Evolutionary conservation across 1,284 basidiomycete genomes (phyloP).

Genomic region (Fistulinella staudtii): DNA sequence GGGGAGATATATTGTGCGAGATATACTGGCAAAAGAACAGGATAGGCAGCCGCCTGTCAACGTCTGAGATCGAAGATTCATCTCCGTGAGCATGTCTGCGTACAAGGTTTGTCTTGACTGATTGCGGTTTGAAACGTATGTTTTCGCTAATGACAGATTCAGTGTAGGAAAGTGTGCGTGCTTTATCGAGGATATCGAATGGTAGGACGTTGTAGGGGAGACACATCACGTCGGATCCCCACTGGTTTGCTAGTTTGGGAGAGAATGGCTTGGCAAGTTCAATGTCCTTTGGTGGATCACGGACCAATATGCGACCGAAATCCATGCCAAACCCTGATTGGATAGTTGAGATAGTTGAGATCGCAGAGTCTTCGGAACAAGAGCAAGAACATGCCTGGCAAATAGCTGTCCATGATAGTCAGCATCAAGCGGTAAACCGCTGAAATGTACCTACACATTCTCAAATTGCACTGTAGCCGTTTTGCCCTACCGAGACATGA

Average conservation of each 20-base stretch:
- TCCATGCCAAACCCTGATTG: constrained; percentile 24
- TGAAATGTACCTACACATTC: constrained; percentile 20
- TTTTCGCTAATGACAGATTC: constrained; percentile 26
- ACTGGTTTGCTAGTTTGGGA: constrained; percentile 30
- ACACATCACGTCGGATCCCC: constrained; percentile 35
- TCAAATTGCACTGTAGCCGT: constrained; percentile 24
- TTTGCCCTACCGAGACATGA: constrained; percentile 17
- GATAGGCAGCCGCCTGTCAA: constrained; percentile 39
- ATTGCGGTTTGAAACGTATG: constrained; percentile 33
- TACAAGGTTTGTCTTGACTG: constrained; percentile 34
- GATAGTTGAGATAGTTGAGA: neutral
- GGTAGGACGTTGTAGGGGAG: constrained; percentile 35
- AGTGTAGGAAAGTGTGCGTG: constrained; percentile 20
- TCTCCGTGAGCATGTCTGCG: constrained; percentile 5
- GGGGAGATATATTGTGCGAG: constrained; percentile 31
- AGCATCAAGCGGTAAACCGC: constrained; percentile 3
- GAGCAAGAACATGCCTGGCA: constrained; percentile 22
- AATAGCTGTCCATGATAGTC: constrained; percentile 19
- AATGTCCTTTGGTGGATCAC: constrained; percentile 12
- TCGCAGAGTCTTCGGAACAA: neutral
- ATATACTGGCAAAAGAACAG: constrained; percentile 42
- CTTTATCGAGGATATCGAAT: constrained; percentile 28
- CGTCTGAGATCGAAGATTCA: constrained; percentile 4
- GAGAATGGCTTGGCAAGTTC: constrained; percentile 32
- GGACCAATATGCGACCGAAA: constrained; percentile 31